A percentile compares a stretch with the other conserved stretches of the same genome.
Evolutionary conservation across 2,329 filamentous ascomycete species (phyloP).

Genomic region (Dendrostoma leiphaemia): DNA sequence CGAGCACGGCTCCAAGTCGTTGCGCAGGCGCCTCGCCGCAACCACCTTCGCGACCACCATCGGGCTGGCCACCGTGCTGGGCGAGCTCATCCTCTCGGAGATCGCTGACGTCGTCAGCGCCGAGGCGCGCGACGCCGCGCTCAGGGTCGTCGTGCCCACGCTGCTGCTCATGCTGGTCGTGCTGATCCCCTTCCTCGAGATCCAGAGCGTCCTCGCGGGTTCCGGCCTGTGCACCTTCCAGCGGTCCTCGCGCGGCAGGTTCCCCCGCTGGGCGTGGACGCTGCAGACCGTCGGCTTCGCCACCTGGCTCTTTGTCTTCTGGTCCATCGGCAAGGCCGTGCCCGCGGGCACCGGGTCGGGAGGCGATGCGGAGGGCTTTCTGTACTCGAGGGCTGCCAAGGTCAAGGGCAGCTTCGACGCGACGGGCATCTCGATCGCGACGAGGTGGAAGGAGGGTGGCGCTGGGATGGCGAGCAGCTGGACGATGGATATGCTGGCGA

Average conservation of each 20-base stretch:
- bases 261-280: conserved; percentile 62
- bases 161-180: conserved; percentile 71
- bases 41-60: conserved; percentile 74
- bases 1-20: conserved; percentile 53
- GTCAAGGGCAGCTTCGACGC: conserved; percentile 29
- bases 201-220: conserved; percentile 61
- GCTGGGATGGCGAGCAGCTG: conserved; percentile 11
- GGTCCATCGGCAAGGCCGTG: conserved; percentile 68
- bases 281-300: conserved; percentile 62
- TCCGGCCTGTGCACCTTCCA: conserved; percentile 61
- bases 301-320: conserved; percentile 72
- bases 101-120: conserved; percentile 74
- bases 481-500: conserved; percentile 37
- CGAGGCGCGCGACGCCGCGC: conserved; percentile 63
- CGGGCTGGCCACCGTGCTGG: conserved; percentile 73
- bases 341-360: conserved; percentile 34
- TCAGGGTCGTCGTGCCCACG: conserved; percentile 67
- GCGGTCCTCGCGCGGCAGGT: conserved; percentile 52
- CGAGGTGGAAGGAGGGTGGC: conserved; percentile 20
- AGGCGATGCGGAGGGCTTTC: conserved; percentile 20
- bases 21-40: conserved; percentile 52
- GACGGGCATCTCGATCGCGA: conserved; percentile 28
- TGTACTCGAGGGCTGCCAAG: conserved; percentile 21
- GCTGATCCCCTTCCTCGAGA: conserved; percentile 75
- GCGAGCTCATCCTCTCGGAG: conserved; percentile 79